Evolutionary conservation across 2,329 filamentous ascomycete genomes (phyloP), one percentile per base, ranked within the genome.

Genomic region (Aspergillus brasiliensis): DNA sequence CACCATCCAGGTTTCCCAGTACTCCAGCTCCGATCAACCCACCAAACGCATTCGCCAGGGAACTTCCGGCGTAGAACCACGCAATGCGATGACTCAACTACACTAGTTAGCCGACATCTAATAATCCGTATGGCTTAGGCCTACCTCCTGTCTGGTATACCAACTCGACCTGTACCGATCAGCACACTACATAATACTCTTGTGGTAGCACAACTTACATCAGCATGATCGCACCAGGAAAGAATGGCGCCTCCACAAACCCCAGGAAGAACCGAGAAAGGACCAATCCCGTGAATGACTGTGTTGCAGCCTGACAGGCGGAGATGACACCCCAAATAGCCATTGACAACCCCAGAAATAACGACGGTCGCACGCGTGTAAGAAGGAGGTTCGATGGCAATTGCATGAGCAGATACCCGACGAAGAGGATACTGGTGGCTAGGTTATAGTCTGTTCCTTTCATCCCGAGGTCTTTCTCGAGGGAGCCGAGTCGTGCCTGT

Each of bases 191-290:
- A 17, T n/a, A 17, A 42, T 19, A 8, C 3, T 27, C 34, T 38
- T 17, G 44, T 23, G 8, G 8, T 17, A 21, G 2, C 13, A 31
- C 6, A 21, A 61, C 55, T 5, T 53, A 71, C 51, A 89, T 80
- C 49, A 89, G 83, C 57, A 88, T 78, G 6, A 89, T 79, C 0
- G 85, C 84, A 42, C 87, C 87, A 0, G 87, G 87, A 13, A 88
- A 77, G 72, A 88, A 88, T 0, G 75, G 76, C 1, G 72, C 73
- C 52, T 77, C 74, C 3, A 73, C 67, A 51, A 76, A 71, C 25
- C 74, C 74, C 2, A 81, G 71, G 46, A 80, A 72, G 59, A 81
- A 77, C 1, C 81, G 70, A 5, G 75, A 69, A 2, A 75, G 73
- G 2, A 80, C 66, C 0, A 82, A 71, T 0, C 78, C 77, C 1